phyloP scores from a whole-genome alignment of 768 basidiomycete species.

The Cystofilobasidium capitatum region DNA sequence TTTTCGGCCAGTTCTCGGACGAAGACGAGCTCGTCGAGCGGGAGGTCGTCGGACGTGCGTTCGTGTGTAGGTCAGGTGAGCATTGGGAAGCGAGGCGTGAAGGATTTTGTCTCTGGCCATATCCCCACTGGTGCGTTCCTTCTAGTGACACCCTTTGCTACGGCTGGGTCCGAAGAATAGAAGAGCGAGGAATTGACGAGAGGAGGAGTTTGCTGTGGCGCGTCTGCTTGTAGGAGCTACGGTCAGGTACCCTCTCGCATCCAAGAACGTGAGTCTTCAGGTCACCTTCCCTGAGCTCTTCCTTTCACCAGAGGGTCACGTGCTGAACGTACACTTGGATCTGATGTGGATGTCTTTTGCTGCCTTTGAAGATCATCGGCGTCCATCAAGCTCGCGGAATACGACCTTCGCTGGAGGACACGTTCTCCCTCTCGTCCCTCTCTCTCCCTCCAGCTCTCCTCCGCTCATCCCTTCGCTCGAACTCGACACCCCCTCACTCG shows the following conservation, averaged over 20 bases:
- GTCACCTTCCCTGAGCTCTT: background rate
- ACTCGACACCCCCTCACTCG: background rate
- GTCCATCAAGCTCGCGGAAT: constrained; percentile 15
- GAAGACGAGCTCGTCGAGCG: background rate
- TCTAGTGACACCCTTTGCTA: background rate
- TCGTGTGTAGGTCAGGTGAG: no score
- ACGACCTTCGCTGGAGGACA: constrained; percentile 15
- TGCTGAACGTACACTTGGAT: no score
- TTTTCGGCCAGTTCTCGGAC: no score
- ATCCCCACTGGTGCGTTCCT: background rate
- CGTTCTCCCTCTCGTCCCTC: constrained; percentile 1
- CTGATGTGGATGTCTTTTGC: no score
- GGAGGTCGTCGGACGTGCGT: background rate
- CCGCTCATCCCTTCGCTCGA: background rate
- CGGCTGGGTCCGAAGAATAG: no score
- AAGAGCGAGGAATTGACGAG: no score
- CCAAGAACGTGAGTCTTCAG: background rate
- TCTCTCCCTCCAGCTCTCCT: constrained; percentile 11
- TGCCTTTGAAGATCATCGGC: constrained; percentile 11
- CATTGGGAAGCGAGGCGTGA: background rate
- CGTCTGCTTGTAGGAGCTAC: background rate
- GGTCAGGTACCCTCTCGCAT: background rate
- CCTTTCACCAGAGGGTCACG: no score
- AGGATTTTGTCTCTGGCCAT: background rate
- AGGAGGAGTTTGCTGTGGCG: no score